Base-by-base conservation (phyloP, 2,329 filamentous ascomycete genomes). In the Cladophialophora psammophila region DNA sequence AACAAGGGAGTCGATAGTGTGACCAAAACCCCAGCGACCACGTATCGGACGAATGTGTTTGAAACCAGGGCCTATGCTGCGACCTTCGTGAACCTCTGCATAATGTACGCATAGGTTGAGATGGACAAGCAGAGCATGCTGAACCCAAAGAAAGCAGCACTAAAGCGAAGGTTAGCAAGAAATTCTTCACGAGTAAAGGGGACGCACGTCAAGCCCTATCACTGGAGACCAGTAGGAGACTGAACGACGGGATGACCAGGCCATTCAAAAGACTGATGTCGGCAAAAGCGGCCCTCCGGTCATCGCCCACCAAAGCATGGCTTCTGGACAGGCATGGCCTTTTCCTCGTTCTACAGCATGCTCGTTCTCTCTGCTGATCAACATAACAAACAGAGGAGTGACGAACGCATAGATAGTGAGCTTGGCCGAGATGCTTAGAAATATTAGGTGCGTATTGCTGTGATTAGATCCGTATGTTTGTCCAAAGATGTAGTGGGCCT, bases 231-330 rank as follows among this genome's bases (percentile, higher is more conserved):
- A 87, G 69, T 82, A 79, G 7, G 80, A 82, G 31, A 86, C 81
- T 1, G 62, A 73, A 0, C 74, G 53, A 61, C 80, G 77, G 35
- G 79, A 78, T 0, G 82, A 86, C 85, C 85, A 88, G 0, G 81
- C 85, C 75, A 88, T 84, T 85, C 85, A 88, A 74, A 88, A 86
- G 1, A 88, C 76, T 1, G 77, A 78, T 32, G 86, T 76, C 0
- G 86, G 84, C 1, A 88, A 78, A 0, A 80, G 74, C 0, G 83
- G 80, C 0, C 83, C 80, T 1, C 80, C 80, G 36, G 55, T 54
- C 60, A 62, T 31, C 5, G 60, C 60, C 48, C 34, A 62, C 60
- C 60, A 62, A 3, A 85, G 76, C 75, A 87, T 86, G 1, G 79
- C 84, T 78, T 81, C 86, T 0, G 88, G 76, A 34, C 50, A 50